phyloP scores from a whole-genome alignment of 2,329 filamentous ascomycete genomes.

The Purpureocillium lavendulum region DNA sequence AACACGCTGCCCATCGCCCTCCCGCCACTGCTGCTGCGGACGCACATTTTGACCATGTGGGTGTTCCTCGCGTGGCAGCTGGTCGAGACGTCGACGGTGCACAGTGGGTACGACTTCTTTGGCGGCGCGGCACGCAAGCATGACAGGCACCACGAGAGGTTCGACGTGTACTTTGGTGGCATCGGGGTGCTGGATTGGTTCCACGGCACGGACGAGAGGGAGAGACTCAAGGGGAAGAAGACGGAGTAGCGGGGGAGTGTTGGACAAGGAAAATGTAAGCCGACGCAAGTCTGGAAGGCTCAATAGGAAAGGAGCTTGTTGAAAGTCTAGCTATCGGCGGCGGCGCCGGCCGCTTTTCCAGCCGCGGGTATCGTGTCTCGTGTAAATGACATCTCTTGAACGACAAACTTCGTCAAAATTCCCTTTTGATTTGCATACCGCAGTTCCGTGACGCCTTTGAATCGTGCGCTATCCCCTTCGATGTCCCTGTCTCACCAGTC shows the following conservation, averaged over 20 bases:
- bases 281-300: too few relatives aligned
- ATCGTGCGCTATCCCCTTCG: too few relatives aligned
- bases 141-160: constrained; percentile 50
- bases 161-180: constrained; percentile 44
- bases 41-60: constrained; percentile 46
- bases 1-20: constrained; percentile 43
- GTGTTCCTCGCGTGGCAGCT: constrained; percentile 38
- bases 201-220: constrained; percentile 35
- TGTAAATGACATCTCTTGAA: too few relatives aligned
- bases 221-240: constrained; percentile 4
- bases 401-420: too few relatives aligned
- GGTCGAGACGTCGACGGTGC: constrained; percentile 43
- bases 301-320: too few relatives aligned
- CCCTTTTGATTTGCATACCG: too few relatives aligned
- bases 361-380: too few relatives aligned
- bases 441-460: too few relatives aligned
- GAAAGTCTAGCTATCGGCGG: too few relatives aligned
- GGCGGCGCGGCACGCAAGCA: constrained; percentile 37
- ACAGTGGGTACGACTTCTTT: constrained; percentile 50
- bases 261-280: too few relatives aligned
- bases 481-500: too few relatives aligned
- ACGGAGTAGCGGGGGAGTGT: not conserved
- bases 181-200: constrained; percentile 46
- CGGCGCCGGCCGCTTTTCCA: too few relatives aligned
- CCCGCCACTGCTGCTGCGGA: constrained; percentile 34